Evolutionary conservation across 768 basidiomycete genomes (phyloP), one percentile per base, ranked within the genome.

Genomic region (Sistotremastrum suecicum): DNA sequence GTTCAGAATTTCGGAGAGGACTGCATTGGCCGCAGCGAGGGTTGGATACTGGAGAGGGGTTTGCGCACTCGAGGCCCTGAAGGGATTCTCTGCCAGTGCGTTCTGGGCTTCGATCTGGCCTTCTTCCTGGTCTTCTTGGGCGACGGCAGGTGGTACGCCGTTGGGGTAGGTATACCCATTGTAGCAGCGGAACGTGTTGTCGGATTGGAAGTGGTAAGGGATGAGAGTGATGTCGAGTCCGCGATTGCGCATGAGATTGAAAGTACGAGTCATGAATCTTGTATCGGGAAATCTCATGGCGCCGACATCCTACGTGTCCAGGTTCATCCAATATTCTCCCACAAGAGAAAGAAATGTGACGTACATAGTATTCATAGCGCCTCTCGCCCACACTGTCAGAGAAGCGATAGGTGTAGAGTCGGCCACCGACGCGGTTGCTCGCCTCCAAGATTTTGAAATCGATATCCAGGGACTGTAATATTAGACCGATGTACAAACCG

Each of bases 371-470:
- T 34, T 52, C 42, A 20, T 47, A 42, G 10, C 34, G 31, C 29
- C 10, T 40, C 5, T 40, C 37, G 10, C n/a, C 34, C 41, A 7
- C n/a, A 9, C n/a, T 36, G 7, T 47, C n/a, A 7, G 5, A 5
- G 35, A 52, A 52, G 20, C 34, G 44, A 39, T 52, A 35, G 11
- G 57, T 57, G 37, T 42, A 58, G 1, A 57, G 39, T 7, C 56
- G 47, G 29, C 56, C 56, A n/a, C 57, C 57, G 28, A 50, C 47
- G 6, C 45, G 45, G 5, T 41, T 32, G 5, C 32, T 29, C 7
- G 56, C 57, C 34, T 57, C 56, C 34, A 57, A 10, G n/a, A 57
- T 49, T 28, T 53, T 41, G 31, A 51, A 56, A 5, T 36, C 43
- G 34, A 56, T 57, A 8, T 47, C 51, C 10, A 57, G 46, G n/a